Conservation (phyloP, 352 stramenopile genomes). For the Phytophthora meadii region DNA sequence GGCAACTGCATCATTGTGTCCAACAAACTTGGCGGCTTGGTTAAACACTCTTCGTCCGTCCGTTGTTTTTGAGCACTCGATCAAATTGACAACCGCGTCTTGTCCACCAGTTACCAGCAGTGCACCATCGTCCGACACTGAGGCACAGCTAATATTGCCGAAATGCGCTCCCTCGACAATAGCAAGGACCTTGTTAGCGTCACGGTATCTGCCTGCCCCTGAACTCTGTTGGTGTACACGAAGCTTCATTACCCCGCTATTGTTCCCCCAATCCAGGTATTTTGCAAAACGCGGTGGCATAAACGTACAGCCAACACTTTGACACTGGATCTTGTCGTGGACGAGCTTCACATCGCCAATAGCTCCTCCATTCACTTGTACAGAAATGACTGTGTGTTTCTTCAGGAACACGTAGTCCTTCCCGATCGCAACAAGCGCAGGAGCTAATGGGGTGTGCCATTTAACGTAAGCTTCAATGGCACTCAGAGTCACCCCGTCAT, state of each 20-base stretch:
- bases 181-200: conserved; percentile 70
- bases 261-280: conserved; percentile 69
- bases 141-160: conserved; percentile 58
- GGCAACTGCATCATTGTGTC: conserved; percentile 64
- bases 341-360: conserved; percentile 66
- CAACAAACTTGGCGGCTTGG: conserved; percentile 72
- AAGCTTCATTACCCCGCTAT: conserved; percentile 68
- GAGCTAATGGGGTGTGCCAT: conserved; percentile 75
- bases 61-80: conserved; percentile 64
- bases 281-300: conserved; percentile 77
- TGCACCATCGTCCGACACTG: conserved; percentile 65
- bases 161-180: conserved; percentile 74
- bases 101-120: conserved; percentile 70
- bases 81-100: conserved; percentile 76
- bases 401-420: conserved; percentile 84
- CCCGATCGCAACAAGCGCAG: conserved; percentile 71
- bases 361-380: conserved; percentile 45
- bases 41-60: conserved; percentile 70
- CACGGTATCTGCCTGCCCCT: conserved; percentile 49
- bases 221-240: conserved; percentile 52
- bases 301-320: conserved; percentile 53
- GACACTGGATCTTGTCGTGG: conserved; percentile 72
- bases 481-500: conserved; percentile 63
- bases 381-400: conserved; percentile 42
- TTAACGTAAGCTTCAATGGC: conserved; percentile 79